These are phyloP conservation scores for Talaromyces adpressus DNA, from an alignment of 495 filamentous ascomycete genomes.

Conservation along the genomic window DNA sequence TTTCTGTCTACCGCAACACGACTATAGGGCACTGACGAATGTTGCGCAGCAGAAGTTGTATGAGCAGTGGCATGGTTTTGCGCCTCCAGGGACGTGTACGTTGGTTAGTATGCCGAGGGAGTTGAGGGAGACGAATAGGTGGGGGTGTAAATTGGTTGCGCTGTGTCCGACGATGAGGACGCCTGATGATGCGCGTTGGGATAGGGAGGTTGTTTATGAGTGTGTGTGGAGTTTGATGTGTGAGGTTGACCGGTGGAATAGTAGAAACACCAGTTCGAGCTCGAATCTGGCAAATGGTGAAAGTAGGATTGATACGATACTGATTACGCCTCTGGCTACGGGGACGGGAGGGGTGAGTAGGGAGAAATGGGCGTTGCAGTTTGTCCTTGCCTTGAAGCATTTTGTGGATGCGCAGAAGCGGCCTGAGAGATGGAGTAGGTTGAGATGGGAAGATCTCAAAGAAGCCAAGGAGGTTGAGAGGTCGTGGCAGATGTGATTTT, in stretches of 20 bases:
- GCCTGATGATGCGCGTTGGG: conserved; percentile 33
- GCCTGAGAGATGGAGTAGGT: conserved; percentile 23
- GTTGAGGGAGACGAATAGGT: conserved; percentile 21
- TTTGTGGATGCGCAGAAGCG: conserved; percentile 33
- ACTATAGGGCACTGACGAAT: conserved; percentile 39
- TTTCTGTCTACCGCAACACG: conserved; percentile 31
- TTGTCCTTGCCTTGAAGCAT: conserved; percentile 42
- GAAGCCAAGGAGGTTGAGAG: conserved; percentile 19
- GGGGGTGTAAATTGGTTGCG: conserved; percentile 35
- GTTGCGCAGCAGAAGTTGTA: conserved; percentile 35
- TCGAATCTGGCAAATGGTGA: neutral
- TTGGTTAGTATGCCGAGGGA: conserved; percentile 31
- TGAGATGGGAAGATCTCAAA: conserved; percentile 26
- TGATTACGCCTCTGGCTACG: conserved; percentile 44
- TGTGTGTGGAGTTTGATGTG: conserved; percentile 45
- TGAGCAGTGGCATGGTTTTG: conserved; percentile 38
- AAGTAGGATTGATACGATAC: conserved; percentile 28
- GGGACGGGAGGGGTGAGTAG: conserved; percentile 36
- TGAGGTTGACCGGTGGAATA: conserved; percentile 39
- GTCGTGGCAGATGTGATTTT: conserved; percentile 13
- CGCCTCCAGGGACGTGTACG: conserved; percentile 41
- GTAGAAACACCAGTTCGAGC: conserved; percentile 11
- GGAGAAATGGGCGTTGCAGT: conserved; percentile 41
- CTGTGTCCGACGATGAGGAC: conserved; percentile 47
- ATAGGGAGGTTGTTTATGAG: conserved; percentile 48